A percentile compares a stretch with the other conserved stretches of the same genome.
These are phyloP conservation scores for Brachypodium distachyon DNA, from an alignment of 202 grass and related monocot genomes.

Conservation along the genomic window DNA sequence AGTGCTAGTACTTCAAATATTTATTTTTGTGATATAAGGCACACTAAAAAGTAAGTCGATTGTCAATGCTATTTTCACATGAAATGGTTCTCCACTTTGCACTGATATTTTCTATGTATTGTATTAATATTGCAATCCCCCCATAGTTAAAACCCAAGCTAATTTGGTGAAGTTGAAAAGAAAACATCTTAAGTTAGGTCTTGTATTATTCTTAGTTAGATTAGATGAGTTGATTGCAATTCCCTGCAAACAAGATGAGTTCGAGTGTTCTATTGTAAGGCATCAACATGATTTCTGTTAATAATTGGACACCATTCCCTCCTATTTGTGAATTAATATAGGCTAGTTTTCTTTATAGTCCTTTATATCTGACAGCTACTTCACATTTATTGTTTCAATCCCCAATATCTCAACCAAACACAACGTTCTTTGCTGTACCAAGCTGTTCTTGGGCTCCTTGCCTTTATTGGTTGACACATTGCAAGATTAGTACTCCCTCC, in stretches of 20 bases:
- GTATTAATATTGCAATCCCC: not conserved
- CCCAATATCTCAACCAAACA: conserved; percentile 1
- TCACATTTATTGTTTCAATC: conserved; percentile 25
- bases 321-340: not conserved
- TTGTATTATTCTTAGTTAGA: not conserved
- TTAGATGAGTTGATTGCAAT: not conserved
- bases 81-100: not conserved
- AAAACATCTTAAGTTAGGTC: not conserved
- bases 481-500: not conserved
- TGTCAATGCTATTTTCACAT: not conserved
- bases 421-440: conserved; percentile 25
- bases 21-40: not conserved
- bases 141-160: not conserved
- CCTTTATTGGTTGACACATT: conserved; percentile 3
- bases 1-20: not conserved
- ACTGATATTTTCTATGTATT: not conserved
- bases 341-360: not conserved
- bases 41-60: not conserved
- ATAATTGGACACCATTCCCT: not conserved
- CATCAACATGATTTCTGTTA: not conserved
- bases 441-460: conserved; percentile 7
- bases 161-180: not conserved
- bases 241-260: too few relatives aligned
- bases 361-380: not conserved
- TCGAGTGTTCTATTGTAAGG: too few relatives aligned